phyloP scores from a whole-genome alignment of 441 rosid genomes.

The Flueggea neowawraea region DNA sequence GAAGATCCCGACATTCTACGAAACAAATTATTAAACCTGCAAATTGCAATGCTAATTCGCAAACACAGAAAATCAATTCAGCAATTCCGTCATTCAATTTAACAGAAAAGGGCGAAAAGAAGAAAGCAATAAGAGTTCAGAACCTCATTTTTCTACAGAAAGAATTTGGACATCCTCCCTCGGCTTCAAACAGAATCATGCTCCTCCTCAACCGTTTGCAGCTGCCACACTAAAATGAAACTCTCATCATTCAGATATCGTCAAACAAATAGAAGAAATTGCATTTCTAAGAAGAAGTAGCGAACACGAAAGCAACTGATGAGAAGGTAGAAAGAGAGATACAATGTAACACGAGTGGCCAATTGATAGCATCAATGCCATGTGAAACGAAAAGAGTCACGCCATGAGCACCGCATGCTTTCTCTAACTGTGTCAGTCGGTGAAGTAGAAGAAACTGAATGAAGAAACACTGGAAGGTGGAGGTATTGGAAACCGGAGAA shows the following conservation, averaged over 20 bases:
- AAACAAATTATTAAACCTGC: slow-evolving; percentile 45
- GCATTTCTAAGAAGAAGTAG: no score
- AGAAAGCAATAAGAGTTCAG: neutral
- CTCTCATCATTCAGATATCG: neutral
- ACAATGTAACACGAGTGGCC: slow-evolving; percentile 26
- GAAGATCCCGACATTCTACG: slow-evolving; percentile 33
- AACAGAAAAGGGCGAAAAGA: slow-evolving; percentile 1
- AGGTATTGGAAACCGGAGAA: no score
- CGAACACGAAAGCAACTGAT: no score
- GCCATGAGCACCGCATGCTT: slow-evolving; percentile 16
- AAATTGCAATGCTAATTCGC: slow-evolving; percentile 14
- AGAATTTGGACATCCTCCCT: slow-evolving; percentile 38
- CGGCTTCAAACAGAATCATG: slow-evolving; percentile 35
- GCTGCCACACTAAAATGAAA: slow-evolving; percentile 41
- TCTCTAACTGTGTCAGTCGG: no score
- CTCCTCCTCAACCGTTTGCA: slow-evolving; percentile 31
- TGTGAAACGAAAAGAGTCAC: slow-evolving; percentile 19
- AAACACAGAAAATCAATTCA: neutral
- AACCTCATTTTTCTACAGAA: slow-evolving; percentile 45
- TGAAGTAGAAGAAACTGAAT: no score
- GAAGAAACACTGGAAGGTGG: no score
- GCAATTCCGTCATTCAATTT: neutral
- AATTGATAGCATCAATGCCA: slow-evolving; percentile 24
- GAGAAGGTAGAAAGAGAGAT: no score
- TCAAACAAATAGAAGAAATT: no score